These are phyloP conservation scores for Mediolabrus comicus DNA, from an alignment of 108 stramenopile genomes.

Conservation along the genomic window DNA sequence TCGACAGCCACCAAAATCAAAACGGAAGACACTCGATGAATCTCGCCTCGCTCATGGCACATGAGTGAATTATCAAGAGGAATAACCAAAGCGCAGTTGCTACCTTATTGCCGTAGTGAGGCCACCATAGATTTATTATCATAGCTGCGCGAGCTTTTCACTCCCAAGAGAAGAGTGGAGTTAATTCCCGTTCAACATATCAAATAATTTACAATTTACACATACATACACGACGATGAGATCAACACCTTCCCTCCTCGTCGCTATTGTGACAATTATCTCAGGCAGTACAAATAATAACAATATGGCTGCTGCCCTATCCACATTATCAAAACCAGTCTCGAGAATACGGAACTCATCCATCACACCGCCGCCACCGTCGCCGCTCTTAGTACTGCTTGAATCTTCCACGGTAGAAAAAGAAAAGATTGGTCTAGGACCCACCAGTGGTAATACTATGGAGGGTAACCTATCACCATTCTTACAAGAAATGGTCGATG, in stretches of 20 bases:
- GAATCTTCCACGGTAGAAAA: background rate
- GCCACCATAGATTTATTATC: no score
- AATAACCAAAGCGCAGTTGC: no score
- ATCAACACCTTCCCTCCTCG: background rate
- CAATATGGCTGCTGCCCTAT: background rate
- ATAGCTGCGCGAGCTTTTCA: no score
- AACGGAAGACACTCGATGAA: no score
- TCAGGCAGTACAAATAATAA: background rate
- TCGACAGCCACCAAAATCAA: no score
- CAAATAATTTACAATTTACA: background rate
- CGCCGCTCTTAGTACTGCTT: background rate
- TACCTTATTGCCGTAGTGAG: no score
- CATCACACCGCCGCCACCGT: background rate
- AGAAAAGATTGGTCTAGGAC: background rate
- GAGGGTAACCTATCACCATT: constrained; percentile 65
- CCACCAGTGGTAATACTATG: background rate
- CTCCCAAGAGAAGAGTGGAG: no score
- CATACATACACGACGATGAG: background rate
- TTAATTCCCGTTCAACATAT: no score
- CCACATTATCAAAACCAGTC: background rate
- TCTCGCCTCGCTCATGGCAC: no score
- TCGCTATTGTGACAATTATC: background rate
- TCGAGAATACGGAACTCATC: background rate
- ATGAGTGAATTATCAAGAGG: no score
- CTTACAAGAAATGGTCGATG: constrained; percentile 68